Percentiles rank a stretch among this genome's conserved stretches.
These are phyloP conservation scores for Ustilago trichophora DNA, from an alignment of 1,284 basidiomycete species.

Conservation along the genomic window DNA sequence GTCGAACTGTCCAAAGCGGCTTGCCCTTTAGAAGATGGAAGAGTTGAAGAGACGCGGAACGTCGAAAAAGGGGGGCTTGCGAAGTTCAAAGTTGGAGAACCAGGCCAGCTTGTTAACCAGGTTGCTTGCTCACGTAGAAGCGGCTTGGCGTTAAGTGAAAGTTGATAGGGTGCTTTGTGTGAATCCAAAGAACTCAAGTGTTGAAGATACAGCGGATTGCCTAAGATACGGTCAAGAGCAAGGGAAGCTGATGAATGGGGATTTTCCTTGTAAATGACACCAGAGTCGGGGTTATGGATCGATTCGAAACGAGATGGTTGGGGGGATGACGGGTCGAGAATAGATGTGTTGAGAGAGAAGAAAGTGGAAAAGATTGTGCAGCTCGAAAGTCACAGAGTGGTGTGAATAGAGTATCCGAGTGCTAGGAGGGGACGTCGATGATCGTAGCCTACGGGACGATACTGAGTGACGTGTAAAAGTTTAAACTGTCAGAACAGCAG, in stretches of 20 bases:
- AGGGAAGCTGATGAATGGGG: no score
- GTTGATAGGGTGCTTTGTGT: neutral
- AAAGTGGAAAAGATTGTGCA: neutral
- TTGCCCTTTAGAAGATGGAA: constrained; percentile 25
- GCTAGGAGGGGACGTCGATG: constrained; percentile 20
- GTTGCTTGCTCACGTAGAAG: neutral
- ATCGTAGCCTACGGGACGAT: constrained; percentile 45
- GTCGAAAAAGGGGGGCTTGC: constrained; percentile 3
- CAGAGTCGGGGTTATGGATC: neutral
- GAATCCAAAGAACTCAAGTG: no score
- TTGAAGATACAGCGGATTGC: no score
- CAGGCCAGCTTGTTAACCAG: neutral
- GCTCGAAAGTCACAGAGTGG: constrained; percentile 30
- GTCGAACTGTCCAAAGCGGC: constrained; percentile 26
- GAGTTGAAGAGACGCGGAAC: constrained; percentile 13
- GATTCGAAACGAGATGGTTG: neutral
- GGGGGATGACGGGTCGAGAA: neutral
- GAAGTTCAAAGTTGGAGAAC: constrained; percentile 6
- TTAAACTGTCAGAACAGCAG: constrained; percentile 5
- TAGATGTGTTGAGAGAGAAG: neutral
- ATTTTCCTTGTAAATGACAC: no score
- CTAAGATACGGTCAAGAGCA: no score
- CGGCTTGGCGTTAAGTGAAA: neutral
- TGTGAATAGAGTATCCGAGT: constrained; percentile 21
- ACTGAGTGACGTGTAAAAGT: constrained; percentile 15